Evolutionary conservation across 768 basidiomycete species (phyloP).

Genomic region (Floccularia luteovirens): DNA sequence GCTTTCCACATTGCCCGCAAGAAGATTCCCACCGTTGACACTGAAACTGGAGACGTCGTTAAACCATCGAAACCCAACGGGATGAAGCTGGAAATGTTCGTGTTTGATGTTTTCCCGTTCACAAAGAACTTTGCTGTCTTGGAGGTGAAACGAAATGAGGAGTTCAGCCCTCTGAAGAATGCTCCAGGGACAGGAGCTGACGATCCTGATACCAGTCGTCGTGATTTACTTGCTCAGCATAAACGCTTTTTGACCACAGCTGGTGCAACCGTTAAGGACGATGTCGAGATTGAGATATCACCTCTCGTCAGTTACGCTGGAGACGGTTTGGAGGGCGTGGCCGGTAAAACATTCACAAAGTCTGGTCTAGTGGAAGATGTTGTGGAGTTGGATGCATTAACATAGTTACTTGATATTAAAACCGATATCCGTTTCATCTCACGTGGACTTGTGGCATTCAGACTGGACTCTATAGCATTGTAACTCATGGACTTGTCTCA

Average conservation of each 20-base stretch:
- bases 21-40: conserved; percentile 84
- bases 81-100: conserved; percentile 98
- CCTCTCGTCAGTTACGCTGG: conserved; percentile 88
- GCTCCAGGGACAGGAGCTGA: conserved; percentile 89
- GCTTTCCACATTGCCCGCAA: conserved; percentile 98
- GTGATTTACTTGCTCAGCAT: conserved; percentile 86
- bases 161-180: conserved; percentile 97
- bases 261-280: conserved; percentile 67
- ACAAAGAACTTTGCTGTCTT: conserved; percentile 78
- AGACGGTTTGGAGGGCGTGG: conserved; percentile 76
- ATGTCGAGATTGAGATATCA: conserved; percentile 84
- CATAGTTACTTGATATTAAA: too few species aligned
- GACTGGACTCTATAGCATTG: background rate
- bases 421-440: too few species aligned
- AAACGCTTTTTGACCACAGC: conserved; percentile 72
- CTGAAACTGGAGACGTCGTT: conserved; percentile 56
- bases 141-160: conserved; percentile 81
- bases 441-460: background rate
- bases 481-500: background rate
- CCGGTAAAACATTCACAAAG: conserved; percentile 71
- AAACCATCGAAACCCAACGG: conserved; percentile 93
- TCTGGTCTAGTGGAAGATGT: conserved; percentile 61
- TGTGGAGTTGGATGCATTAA: conserved; percentile 67
- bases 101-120: conserved; percentile 98
- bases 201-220: conserved; percentile 84